phyloP scores from a whole-genome alignment of 1,284 basidiomycete genomes.

The Afroboletus lepidellus region DNA sequence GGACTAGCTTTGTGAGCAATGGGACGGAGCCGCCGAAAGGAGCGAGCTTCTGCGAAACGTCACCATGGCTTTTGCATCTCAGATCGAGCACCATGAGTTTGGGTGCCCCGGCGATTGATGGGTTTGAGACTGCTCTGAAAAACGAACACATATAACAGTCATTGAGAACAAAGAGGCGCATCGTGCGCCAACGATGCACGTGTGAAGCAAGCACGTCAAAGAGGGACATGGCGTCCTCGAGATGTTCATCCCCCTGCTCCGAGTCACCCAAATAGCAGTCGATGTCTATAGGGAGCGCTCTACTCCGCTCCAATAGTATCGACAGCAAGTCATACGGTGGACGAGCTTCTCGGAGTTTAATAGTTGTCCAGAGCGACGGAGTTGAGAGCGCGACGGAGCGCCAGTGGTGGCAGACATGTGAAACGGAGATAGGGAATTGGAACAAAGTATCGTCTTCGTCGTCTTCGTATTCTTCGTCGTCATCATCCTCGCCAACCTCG shows the following conservation, averaged over 20 bases:
- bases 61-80: too few species aligned
- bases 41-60: conserved; percentile 33
- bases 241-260: conserved; percentile 10
- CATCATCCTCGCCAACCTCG: too few species aligned
- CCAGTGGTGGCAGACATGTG: conserved; percentile 17
- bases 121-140: too few species aligned
- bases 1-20: conserved; percentile 40
- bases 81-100: too few species aligned
- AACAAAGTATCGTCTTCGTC: too few species aligned
- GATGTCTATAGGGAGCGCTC: conserved; percentile 27
- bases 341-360: conserved; percentile 3
- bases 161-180: too few species aligned
- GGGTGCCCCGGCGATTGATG: too few species aligned
- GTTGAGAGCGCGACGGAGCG: conserved; percentile 27
- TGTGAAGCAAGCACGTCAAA: conserved; percentile 45
- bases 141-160: too few species aligned
- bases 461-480: too few species aligned
- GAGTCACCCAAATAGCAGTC: conserved; percentile 14
- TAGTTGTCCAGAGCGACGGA: conserved; percentile 30
- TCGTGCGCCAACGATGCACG: conserved; percentile 48
- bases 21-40: conserved; percentile 59
- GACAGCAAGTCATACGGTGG: conserved; percentile 17
- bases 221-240: conserved; percentile 36
- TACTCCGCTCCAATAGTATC: conserved; percentile 22
- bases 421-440: conserved; percentile 13